Conservation (phyloP, 2,329 filamentous ascomycete genomes). For the Ophiostoma perfectum region DNA sequence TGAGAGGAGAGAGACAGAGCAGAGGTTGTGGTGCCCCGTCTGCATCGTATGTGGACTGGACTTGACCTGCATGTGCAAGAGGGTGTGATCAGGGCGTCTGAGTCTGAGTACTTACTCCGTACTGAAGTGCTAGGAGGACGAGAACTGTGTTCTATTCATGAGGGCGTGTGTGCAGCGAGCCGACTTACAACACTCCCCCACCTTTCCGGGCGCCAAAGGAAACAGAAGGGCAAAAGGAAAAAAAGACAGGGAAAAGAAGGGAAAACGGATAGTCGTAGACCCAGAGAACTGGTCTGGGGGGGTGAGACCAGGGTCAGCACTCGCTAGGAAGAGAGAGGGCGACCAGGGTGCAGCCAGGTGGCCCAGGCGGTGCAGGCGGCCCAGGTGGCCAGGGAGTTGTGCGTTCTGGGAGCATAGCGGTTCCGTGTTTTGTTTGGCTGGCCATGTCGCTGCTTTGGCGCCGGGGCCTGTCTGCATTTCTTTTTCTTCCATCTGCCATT, state of each 20-base stretch:
- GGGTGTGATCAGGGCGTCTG: conserved; percentile 16
- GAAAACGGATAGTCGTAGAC: background rate
- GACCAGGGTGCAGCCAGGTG: background rate
- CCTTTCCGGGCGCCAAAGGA: conserved; percentile 11
- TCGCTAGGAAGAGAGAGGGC: too few species aligned
- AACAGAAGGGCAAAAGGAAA: background rate
- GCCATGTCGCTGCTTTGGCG: conserved; percentile 16
- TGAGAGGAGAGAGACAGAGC: background rate
- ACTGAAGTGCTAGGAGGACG: too few species aligned
- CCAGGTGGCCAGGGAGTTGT: background rate
- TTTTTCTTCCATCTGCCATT: background rate
- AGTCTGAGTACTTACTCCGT: too few species aligned
- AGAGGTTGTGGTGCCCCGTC: background rate
- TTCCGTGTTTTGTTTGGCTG: conserved; percentile 22
- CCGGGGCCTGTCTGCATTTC: conserved; percentile 11
- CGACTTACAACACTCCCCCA: conserved; percentile 17
- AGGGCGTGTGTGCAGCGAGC: conserved; percentile 9
- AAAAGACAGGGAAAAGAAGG: background rate
- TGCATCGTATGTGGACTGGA: conserved; percentile 5
- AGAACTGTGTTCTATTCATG: too few species aligned
- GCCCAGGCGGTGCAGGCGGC: background rate
- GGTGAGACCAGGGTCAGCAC: conserved; percentile 4
- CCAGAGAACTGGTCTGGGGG: conserved; percentile 12
- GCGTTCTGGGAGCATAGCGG: conserved; percentile 8
- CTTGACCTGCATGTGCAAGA: background rate